Conservation (phyloP, 441 rosid genomes). For the Corymbia calophylla region DNA sequence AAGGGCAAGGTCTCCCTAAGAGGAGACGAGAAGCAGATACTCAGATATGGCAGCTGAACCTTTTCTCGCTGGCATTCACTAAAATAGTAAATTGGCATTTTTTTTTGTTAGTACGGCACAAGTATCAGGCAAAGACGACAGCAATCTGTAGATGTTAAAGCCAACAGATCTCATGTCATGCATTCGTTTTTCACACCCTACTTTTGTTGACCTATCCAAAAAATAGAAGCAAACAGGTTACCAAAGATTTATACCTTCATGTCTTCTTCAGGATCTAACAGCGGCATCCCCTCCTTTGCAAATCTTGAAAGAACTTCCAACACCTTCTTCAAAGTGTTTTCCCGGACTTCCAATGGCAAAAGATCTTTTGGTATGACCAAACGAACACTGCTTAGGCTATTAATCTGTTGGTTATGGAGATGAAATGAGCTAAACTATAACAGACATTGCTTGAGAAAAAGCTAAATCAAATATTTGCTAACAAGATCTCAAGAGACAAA, state of each 20-base stretch:
- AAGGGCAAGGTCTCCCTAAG: neutral
- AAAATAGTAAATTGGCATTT: neutral
- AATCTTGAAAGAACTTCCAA: conserved; percentile 78
- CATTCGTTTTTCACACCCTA: neutral
- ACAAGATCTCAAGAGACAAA: neutral
- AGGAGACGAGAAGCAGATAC: neutral
- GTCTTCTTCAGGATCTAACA: conserved; percentile 78
- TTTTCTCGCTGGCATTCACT: neutral
- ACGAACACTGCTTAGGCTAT: conserved; percentile 73
- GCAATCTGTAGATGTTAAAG: neutral
- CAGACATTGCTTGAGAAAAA: neutral
- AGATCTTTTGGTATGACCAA: conserved; percentile 79
- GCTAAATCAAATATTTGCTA: neutral
- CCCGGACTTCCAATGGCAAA: conserved; percentile 81
- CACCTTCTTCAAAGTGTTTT: conserved; percentile 81
- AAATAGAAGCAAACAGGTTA: neutral
- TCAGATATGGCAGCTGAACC: neutral
- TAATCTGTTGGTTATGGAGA: conserved; percentile 37
- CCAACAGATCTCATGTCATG: neutral
- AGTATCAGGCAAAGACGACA: neutral
- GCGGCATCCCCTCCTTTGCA: conserved; percentile 59
- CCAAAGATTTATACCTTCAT: conserved; percentile 53
- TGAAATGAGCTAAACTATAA: neutral
- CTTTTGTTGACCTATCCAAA: neutral
- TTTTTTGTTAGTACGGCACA: neutral